Percentiles rank a stretch among this genome's conserved stretches.
Conservation (phyloP, 495 filamentous ascomycete genomes). For the Lentithecium fluviatile region DNA sequence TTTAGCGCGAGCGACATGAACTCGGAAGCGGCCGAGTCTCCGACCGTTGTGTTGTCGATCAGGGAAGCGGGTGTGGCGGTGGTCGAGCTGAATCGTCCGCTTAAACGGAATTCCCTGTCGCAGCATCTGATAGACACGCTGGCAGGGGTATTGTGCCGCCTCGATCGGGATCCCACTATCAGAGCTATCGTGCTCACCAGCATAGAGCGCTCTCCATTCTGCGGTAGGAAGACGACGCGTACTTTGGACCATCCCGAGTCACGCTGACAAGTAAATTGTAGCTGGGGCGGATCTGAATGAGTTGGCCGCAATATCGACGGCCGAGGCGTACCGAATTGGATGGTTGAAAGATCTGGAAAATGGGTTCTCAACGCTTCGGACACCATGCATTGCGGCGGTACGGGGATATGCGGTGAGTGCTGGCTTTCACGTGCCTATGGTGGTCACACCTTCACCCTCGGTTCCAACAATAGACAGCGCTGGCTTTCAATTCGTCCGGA, state of each 20-base stretch:
- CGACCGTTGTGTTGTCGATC: slow-evolving; percentile 17
- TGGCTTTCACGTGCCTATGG: background rate
- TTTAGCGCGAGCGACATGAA: background rate
- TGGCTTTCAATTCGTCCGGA: background rate
- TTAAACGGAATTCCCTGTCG: slow-evolving; percentile 27
- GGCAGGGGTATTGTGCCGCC: slow-evolving; percentile 5
- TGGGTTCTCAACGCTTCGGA: slow-evolving; percentile 31
- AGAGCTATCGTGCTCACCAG: slow-evolving; percentile 23
- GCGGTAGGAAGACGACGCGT: background rate
- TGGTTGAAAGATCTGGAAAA: slow-evolving; percentile 45
- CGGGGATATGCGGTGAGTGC: slow-evolving; percentile 19
- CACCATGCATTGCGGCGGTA: slow-evolving; percentile 23
- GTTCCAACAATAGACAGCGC: too few species aligned
- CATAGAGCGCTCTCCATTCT: slow-evolving; percentile 12
- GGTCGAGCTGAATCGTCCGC: slow-evolving; percentile 18
- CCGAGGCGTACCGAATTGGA: slow-evolving; percentile 33
- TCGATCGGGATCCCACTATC: slow-evolving; percentile 8
- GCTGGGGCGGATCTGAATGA: slow-evolving; percentile 47
- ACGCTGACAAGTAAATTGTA: slow-evolving; percentile 1
- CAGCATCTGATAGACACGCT: slow-evolving; percentile 18
- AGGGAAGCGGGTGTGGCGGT: slow-evolving; percentile 20
- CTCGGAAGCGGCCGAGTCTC: background rate
- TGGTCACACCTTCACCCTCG: too few species aligned
- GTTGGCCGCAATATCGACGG: slow-evolving; percentile 38
- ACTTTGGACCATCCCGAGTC: background rate